Conservation (phyloP, 1,284 basidiomycete genomes). For the Pseudozyma pruni region DNA sequence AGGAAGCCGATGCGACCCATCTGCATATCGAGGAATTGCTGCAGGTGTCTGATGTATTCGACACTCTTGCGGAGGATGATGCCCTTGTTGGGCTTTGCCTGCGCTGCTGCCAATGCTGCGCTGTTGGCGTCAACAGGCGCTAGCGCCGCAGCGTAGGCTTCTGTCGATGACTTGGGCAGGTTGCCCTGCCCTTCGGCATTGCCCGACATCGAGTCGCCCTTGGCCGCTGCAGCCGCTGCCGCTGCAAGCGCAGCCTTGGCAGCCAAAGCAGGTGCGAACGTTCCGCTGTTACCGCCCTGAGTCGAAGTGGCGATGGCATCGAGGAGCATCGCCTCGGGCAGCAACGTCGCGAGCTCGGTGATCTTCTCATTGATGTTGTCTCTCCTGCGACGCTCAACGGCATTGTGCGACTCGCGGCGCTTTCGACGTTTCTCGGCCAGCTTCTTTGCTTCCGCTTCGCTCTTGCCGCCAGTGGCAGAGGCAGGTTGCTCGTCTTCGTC, state of each 20-base stretch:
- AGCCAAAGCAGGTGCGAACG: slow-evolving; percentile 49
- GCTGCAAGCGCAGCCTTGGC: slow-evolving; percentile 48
- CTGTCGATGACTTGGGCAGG: slow-evolving; percentile 46
- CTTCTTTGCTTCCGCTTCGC: slow-evolving; percentile 49
- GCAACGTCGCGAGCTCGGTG: slow-evolving; percentile 83
- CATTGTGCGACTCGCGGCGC: slow-evolving; percentile 86
- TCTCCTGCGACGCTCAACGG: slow-evolving; percentile 83
- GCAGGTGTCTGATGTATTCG: slow-evolving; percentile 64
- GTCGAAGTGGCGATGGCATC: slow-evolving; percentile 61
- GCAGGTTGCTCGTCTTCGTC: slow-evolving; percentile 33
- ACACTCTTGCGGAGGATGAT: slow-evolving; percentile 66
- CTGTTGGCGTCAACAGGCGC: slow-evolving; percentile 58
- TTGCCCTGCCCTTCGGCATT: slow-evolving; percentile 12
- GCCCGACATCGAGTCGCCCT: slow-evolving; percentile 24
- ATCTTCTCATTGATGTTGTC: slow-evolving; percentile 97
- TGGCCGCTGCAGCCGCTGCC: slow-evolving; percentile 37
- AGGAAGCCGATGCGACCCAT: slow-evolving; percentile 57
- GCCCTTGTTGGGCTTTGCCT: slow-evolving; percentile 67
- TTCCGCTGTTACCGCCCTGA: slow-evolving; percentile 56
- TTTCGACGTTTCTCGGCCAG: slow-evolving; percentile 77
- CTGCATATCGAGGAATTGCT: slow-evolving; percentile 64
- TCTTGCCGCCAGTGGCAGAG: slow-evolving; percentile 18
- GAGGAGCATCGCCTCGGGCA: slow-evolving; percentile 75
- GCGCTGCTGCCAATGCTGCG: slow-evolving; percentile 57
- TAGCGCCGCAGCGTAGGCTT: slow-evolving; percentile 51